phyloP scores from a whole-genome alignment of 306 rosid genomes.

The Rubus parviflorus region DNA sequence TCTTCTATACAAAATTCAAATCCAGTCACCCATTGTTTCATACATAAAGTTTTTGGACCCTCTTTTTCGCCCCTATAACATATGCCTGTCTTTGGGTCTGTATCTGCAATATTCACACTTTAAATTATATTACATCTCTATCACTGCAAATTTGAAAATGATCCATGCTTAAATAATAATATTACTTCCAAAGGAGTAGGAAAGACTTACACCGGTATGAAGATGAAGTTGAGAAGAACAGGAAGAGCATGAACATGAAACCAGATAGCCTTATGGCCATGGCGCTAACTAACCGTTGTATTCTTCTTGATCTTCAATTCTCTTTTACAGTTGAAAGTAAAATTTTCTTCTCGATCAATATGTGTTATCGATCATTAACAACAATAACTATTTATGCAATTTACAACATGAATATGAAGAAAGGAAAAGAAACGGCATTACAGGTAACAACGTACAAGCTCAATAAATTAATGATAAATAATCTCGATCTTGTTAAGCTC shows the following conservation, averaged over 20 bases:
- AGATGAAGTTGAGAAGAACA: background rate
- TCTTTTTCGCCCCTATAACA: background rate
- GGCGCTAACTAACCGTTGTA: background rate
- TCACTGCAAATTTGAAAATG: background rate
- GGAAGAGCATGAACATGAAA: background rate
- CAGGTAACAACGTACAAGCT: background rate
- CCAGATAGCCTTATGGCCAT: background rate
- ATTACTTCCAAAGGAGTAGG: background rate
- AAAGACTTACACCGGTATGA: background rate
- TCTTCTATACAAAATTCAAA: background rate
- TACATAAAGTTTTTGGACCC: background rate
- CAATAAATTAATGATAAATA: background rate
- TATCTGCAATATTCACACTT: background rate
- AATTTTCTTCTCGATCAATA: background rate
- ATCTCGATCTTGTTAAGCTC: background rate
- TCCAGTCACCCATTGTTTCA: conserved; percentile 1
- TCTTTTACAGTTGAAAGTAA: background rate
- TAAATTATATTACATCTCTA: background rate
- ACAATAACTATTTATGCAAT: background rate
- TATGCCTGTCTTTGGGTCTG: background rate
- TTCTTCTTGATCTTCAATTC: background rate
- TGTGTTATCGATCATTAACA: background rate
- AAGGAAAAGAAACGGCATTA: background rate
- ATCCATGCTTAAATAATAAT: background rate
- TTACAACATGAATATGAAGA: background rate